A percentile compares a stretch with the other conserved stretches of the same genome.
Conservation (phyloP, 805 yeast genomes). For the Monosporozyma siamensis region DNA sequence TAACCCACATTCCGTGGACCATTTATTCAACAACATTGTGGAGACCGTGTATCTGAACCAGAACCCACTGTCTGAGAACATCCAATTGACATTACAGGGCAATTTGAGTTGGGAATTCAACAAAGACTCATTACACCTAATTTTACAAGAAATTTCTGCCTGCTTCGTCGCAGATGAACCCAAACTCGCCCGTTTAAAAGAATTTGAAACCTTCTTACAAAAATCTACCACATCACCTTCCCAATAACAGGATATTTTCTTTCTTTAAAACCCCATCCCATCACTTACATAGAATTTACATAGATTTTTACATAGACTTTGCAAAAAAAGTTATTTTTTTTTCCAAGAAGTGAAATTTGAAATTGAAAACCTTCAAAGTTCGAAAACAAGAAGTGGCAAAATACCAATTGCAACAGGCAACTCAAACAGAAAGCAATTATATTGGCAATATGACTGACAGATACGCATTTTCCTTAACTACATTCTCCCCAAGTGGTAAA, state of each 20-base stretch:
- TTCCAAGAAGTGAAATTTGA: no score
- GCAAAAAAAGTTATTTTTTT: no score
- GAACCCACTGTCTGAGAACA: conserved; percentile 2
- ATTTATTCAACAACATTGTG: conserved; percentile 25
- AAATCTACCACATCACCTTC: no score
- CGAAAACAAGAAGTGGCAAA: no score
- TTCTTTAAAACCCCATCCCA: no score
- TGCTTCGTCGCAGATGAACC: background rate
- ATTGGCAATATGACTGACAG: conserved; percentile 99
- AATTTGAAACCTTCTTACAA: background rate
- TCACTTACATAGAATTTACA: no score
- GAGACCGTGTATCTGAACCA: conserved; percentile 23
- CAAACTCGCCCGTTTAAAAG: background rate
- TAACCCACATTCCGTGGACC: conserved; percentile 14
- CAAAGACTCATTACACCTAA: background rate
- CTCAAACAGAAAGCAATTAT: no score
- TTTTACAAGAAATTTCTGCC: background rate
- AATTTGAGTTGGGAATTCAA: conserved; percentile 1
- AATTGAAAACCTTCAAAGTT: no score
- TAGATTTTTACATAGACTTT: no score
- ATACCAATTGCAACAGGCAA: no score
- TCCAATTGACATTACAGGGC: conserved; percentile 2
- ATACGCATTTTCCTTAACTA: conserved; percentile 93
- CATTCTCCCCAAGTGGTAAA: conserved; percentile 98
- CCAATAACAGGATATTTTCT: no score